Evolutionary conservation across 257 asterid genomes (phyloP).

Genomic region (Gentiana dahurica): DNA sequence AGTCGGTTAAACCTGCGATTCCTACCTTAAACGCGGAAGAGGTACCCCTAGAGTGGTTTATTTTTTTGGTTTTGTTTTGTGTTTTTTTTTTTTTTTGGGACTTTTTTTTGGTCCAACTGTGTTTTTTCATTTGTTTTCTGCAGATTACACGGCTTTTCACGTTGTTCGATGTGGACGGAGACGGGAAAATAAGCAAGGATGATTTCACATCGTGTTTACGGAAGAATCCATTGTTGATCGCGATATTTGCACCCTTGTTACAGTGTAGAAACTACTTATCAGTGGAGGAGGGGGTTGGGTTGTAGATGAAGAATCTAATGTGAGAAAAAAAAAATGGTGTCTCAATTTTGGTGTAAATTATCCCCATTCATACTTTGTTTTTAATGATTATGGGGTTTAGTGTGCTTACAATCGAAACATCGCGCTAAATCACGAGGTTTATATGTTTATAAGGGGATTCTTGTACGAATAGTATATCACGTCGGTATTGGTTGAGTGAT

Average conservation of each 20-base stretch:
- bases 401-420: too few relatives aligned
- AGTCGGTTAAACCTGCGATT: constrained; percentile 39
- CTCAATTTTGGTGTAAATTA: background rate
- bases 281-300: constrained; percentile 17
- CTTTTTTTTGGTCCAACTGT: background rate
- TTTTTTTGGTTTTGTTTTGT: background rate
- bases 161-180: constrained; percentile 54
- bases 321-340: background rate
- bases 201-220: constrained; percentile 53
- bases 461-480: too few relatives aligned
- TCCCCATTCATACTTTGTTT: background rate
- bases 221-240: constrained; percentile 59
- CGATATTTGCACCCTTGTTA: constrained; percentile 51
- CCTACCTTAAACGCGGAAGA: constrained; percentile 50
- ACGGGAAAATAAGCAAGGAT: constrained; percentile 57
- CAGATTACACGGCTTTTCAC: constrained; percentile 56
- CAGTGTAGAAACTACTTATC: constrained; percentile 13
- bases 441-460: too few relatives aligned
- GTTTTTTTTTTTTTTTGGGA: background rate
- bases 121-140: constrained; percentile 6
- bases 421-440: too few relatives aligned
- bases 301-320: background rate
- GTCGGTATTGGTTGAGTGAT: too few relatives aligned
- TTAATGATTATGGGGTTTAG: background rate
- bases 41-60: constrained; percentile 23